Base-by-base conservation (phyloP, 495 filamentous ascomycete genomes). In the Penicillium samsonianum region DNA sequence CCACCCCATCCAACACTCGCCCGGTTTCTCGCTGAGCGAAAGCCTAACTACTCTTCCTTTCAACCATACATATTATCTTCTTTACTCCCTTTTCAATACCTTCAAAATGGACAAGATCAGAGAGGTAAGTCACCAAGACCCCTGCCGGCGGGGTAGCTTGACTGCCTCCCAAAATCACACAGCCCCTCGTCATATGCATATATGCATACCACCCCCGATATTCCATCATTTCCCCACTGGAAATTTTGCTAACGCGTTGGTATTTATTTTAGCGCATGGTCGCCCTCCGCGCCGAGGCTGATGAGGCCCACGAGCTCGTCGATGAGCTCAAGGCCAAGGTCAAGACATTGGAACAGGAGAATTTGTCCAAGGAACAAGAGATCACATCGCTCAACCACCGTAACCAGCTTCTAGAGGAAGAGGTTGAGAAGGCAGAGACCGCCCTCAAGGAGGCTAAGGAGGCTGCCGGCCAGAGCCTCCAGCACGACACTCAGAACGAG, bases 331-430 rank as follows among this genome's bases (percentile, higher is more conserved):
- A 91, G 78, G 63, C 74, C 70, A 90, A 88, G 75, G 84, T 97
- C 75, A 97, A 97, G 80, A 76, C 74, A 20, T 82, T 98, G 57
- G 91, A 98, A 78, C 90, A 96, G 72, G 93, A 97, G 79, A 98
- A 92, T 72, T 84, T 95, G 41, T 74, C 87, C 56, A 98, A 98
- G 81, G 94, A 98, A 77, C 93, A 98, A 74, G 93, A 98, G 74
- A 96, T 98, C 70, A 90, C 87, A 55, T 98, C 94, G 26, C 87
- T 98, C 55, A 82, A 84, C 67, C 92, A 97, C 86, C 91, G 89
- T 75, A 96, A 95, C 74, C 80, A 84, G 55, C 80, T 95, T 40
- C 86, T 96, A n/a, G 92, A 97, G 73, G 60, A 71, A 51, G 91
- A 96, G 68, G 86, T 95, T 64, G 95, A 97, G 76, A 96, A 96